These are phyloP conservation scores for Aspergillus transmontanensis DNA, from an alignment of 2,329 filamentous ascomycete genomes.

Conservation along the genomic window DNA sequence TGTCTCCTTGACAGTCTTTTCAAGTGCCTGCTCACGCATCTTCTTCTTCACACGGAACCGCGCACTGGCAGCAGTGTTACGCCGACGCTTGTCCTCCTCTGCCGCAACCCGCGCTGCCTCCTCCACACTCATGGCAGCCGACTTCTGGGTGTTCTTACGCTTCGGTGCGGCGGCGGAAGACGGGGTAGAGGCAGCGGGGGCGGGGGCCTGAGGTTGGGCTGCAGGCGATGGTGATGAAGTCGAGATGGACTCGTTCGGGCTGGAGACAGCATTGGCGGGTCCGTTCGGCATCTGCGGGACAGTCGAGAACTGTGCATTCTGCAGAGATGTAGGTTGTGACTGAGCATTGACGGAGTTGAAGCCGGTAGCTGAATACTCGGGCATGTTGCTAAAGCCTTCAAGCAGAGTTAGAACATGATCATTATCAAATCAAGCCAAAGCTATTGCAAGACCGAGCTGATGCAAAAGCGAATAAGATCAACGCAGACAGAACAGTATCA, in stretches of 20 bases:
- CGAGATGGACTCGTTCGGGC: slow-evolving; percentile 20
- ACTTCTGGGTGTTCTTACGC: slow-evolving; percentile 42
- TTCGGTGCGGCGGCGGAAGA: slow-evolving; percentile 31
- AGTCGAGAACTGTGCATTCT: slow-evolving; percentile 26
- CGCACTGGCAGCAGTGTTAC: slow-evolving; percentile 85
- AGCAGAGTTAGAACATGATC: slow-evolving; percentile 8
- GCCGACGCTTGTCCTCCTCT: slow-evolving; percentile 87
- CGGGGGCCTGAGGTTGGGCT: slow-evolving; percentile 20
- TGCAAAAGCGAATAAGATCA: too few species aligned
- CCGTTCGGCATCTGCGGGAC: slow-evolving; percentile 25
- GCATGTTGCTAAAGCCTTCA: slow-evolving; percentile 37
- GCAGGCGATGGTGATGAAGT: slow-evolving; percentile 19
- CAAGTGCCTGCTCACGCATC: slow-evolving; percentile 84
- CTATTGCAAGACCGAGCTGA: neutral
- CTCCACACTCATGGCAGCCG: slow-evolving; percentile 58
- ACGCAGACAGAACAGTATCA: neutral
- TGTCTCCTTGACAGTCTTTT: slow-evolving; percentile 80
- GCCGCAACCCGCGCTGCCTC: slow-evolving; percentile 73
- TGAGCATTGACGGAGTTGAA: slow-evolving; percentile 31
- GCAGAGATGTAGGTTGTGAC: slow-evolving; percentile 26
- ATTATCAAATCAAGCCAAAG: neutral
- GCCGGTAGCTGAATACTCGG: slow-evolving; percentile 32
- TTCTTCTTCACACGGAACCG: slow-evolving; percentile 96
- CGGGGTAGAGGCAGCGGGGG: slow-evolving; percentile 20
- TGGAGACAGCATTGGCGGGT: slow-evolving; percentile 16